These are phyloP conservation scores for Grosmannia clavigera DNA, from an alignment of 2,329 filamentous ascomycete species.

Conservation along the genomic window DNA sequence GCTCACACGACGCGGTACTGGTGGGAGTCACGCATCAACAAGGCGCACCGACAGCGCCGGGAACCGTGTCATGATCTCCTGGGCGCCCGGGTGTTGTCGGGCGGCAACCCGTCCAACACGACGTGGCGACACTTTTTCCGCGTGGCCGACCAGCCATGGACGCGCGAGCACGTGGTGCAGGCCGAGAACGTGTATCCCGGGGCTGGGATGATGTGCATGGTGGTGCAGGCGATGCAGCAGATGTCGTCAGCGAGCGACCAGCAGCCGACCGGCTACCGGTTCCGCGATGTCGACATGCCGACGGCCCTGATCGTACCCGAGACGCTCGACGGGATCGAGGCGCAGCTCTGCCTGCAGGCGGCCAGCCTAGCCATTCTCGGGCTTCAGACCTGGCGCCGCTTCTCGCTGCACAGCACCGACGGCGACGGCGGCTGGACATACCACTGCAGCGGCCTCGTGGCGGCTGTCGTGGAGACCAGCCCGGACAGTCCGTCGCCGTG, in stretches of 20 bases:
- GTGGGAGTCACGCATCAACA: conserved; percentile 24
- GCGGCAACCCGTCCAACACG: conserved; percentile 14
- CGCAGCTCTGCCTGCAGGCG: not conserved
- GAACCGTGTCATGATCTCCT: conserved; percentile 26
- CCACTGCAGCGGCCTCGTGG: not conserved
- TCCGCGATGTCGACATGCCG: not conserved
- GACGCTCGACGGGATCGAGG: not conserved
- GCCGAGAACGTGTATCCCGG: conserved; percentile 23
- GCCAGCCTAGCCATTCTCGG: not conserved
- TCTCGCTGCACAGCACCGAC: not conserved
- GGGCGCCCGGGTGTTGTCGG: conserved; percentile 15
- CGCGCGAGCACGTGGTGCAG: conserved; percentile 18
- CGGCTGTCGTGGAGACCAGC: not conserved
- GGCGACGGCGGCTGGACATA: not conserved
- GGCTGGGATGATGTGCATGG: conserved; percentile 25
- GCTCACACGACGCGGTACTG: conserved; percentile 31
- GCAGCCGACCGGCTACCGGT: not conserved
- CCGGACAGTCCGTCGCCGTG: not conserved
- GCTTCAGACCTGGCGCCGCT: not conserved
- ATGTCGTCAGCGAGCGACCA: not conserved
- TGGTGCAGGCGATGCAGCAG: conserved; percentile 3
- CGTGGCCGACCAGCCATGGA: conserved; percentile 21
- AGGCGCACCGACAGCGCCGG: conserved; percentile 16
- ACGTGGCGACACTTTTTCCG: conserved; percentile 18
- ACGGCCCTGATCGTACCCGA: not conserved